Percentiles rank a stretch among this genome's conserved stretches.
These are phyloP conservation scores for Setaria italica DNA, from an alignment of 202 grass and related monocot species.

Conservation along the genomic window DNA sequence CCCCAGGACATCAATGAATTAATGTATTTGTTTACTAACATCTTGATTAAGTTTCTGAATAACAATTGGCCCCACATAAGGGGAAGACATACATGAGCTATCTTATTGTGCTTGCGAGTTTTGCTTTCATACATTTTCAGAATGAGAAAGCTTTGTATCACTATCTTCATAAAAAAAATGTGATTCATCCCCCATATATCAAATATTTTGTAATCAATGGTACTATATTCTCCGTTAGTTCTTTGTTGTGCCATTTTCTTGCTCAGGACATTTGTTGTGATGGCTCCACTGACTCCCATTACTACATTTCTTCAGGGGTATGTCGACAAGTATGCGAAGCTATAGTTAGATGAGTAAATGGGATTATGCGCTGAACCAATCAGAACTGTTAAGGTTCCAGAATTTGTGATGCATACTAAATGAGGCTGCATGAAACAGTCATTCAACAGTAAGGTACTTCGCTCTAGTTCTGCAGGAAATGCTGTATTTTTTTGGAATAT, in stretches of 20 bases:
- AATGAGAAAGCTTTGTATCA: conserved; percentile 19
- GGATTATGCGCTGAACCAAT: conserved; percentile 9
- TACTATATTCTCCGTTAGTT: background rate
- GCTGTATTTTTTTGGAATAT: conserved; percentile 33
- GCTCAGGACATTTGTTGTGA: conserved; percentile 22
- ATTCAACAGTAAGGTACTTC: conserved; percentile 33
- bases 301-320: conserved; percentile 73
- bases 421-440: conserved; percentile 26
- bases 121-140: background rate
- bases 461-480: conserved; percentile 33
- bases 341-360: conserved; percentile 55
- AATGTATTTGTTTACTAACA: background rate
- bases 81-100: background rate
- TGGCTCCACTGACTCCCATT: conserved; percentile 7
- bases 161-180: background rate
- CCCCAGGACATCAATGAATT: background rate
- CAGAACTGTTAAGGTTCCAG: conserved; percentile 24
- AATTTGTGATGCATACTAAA: conserved; percentile 36
- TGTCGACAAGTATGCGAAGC: conserved; percentile 97
- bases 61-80: background rate
- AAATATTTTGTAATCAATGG: background rate
- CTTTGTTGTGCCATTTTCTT: conserved; percentile 3
- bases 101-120: background rate
- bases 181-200: background rate
- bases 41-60: background rate